Evolutionary conservation across 2,329 filamentous ascomycete species (phyloP), one percentile per base, ranked within the genome.

Genomic region (Aspergillus sp.): DNA sequence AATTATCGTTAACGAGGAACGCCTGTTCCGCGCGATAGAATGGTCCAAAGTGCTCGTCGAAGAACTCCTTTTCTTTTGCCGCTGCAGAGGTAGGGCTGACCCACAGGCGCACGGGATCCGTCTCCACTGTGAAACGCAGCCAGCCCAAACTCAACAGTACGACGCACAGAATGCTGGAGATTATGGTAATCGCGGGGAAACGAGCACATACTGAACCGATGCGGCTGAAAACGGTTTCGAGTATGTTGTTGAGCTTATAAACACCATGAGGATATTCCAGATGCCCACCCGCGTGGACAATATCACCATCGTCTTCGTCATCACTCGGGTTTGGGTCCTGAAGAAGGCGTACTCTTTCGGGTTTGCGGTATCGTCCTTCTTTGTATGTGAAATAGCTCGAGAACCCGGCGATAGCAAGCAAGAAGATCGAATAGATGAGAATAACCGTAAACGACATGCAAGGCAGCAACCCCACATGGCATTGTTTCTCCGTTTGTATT

Each of bases 1-100:
- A 75, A 0, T 88, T 93, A 68, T 97, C 93, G 66, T 98, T 99
- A 64, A 98, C 92, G 15, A 99, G 77, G 76, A 99, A 99, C 0
- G 89, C 87, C 78, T 99, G 95, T 76, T 99, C 91, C 0, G 93
- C 91, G 46, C 95, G 91, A 78, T 95, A 99, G 73, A 99, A 99
- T 0, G 94, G 93, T 0, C 95, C 96, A 74, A 99, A 99, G 69
- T 92, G 93, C 41, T 86, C 76, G 74, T 99, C 96, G 67, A 98
- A 99, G 74, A 96, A 99, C 1, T 85, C 85, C 80, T 99, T 99
- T 75, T 99, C 94, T 73, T 92, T 86, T 0, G 95, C 95, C 22
- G 96, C 94, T 53, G 89, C 87, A 4, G 95, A 98, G 8, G 91
- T 90, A 7, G 95, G 95, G 70, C 94, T 93, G n/a, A 99, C 95